Conservation (phyloP, 768 basidiomycete genomes). For the Russula abietina region DNA sequence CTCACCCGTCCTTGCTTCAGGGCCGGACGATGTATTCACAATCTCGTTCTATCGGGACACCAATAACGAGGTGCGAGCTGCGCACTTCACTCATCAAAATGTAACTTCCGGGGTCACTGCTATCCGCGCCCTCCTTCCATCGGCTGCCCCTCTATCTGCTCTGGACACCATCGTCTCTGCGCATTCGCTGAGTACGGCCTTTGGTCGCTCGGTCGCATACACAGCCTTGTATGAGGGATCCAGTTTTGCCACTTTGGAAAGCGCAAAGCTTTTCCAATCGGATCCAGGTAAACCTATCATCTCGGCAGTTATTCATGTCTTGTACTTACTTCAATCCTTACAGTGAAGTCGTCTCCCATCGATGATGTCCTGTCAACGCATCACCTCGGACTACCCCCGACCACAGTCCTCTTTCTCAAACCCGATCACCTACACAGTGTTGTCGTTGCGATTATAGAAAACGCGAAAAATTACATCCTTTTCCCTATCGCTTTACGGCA, state of each 20-base stretch:
- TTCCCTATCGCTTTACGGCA: constrained; percentile 70
- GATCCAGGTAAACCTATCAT: constrained; percentile 37
- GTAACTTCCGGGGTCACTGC: constrained; percentile 87
- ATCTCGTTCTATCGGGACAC: constrained; percentile 56
- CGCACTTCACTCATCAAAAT: constrained; percentile 75
- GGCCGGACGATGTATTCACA: constrained; percentile 57
- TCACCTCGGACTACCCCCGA: constrained; percentile 57
- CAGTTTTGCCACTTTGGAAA: constrained; percentile 61
- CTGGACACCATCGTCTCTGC: constrained; percentile 76
- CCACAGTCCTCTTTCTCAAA: constrained; percentile 72
- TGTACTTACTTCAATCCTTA: background rate
- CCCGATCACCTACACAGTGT: constrained; percentile 56
- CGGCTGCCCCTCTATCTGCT: constrained; percentile 57
- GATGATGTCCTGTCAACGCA: constrained; percentile 45
- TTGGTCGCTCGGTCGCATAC: constrained; percentile 75
- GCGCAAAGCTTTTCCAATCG: constrained; percentile 45
- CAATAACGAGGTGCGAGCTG: constrained; percentile 50
- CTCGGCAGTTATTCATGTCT: background rate
- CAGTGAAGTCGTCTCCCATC: constrained; percentile 31
- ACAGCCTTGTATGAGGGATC: constrained; percentile 71
- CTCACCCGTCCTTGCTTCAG: constrained; percentile 32
- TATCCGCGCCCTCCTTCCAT: constrained; percentile 66
- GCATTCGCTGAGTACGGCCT: constrained; percentile 66
- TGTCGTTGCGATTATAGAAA: constrained; percentile 45
- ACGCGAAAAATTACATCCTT: constrained; percentile 50